Base-by-base conservation (phyloP, 345 rosid species). In the Linum usitatissimum region DNA sequence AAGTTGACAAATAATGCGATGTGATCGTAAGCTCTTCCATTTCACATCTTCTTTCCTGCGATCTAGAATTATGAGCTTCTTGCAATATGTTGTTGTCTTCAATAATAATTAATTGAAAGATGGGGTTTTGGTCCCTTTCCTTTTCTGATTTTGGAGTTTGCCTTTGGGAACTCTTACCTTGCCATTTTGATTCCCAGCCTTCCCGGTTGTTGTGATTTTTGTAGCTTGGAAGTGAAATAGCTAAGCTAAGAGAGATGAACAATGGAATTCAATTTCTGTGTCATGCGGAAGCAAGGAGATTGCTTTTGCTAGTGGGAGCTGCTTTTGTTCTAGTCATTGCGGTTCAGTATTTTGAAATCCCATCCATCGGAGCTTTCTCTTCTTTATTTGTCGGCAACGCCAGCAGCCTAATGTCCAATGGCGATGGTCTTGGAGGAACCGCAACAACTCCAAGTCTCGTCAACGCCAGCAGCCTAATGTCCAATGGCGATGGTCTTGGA, bases 321-420 rank as follows among this genome's bases (percentile, higher is more conserved):
- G 30, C 62, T 28, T n/a, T 31, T 3, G 62, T n/a, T 59, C 18
- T 59, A 18, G 62, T 59, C 5, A 59, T 59, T 0, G 62, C 12
- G 36, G 18, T 59, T 59, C 62, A 59, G 45, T 59, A 59, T 59
- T 31, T 30, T 2, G 62, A 59, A 34, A 28, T 59, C 21, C 62
- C 62, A 3, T 57, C 60, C 10, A 21, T 14, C 21, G 31, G 60
- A 57, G 60, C 31, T 57, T 57, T 59, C 42, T 30, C 18, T 15
- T 59, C 45, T 31, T 4, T 59, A 9, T 59, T 59, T 18, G 18
- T n/a, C 18, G 62, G 18, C 10, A 30, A 18, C 15, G 42, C 18
- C 36, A 21, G 3, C 61, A 13, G 8, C 36, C 38, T 6, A 23
- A 23, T 23, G 28, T 23, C 28, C 28, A 23, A 23, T 23, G 28